A percentile compares a stretch with the other conserved stretches of the same genome.
Conservation (phyloP, 768 basidiomycete species). For the Leccinum barrowsii region DNA sequence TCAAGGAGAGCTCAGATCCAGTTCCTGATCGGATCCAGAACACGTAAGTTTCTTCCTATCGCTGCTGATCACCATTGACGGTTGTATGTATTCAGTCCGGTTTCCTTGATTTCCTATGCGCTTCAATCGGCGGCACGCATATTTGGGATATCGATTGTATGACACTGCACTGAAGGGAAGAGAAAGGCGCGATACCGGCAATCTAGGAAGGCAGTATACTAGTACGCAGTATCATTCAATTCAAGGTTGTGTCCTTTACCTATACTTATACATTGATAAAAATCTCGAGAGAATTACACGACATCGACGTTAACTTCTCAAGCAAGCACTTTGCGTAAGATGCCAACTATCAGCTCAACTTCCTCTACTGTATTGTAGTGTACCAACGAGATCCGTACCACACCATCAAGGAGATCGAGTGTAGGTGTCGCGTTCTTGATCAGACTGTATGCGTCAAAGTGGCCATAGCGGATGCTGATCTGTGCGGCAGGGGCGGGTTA, state of each 20-base stretch:
- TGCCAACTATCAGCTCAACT: constrained; percentile 54
- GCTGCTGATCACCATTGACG: no score
- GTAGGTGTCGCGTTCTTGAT: constrained; percentile 51
- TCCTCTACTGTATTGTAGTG: constrained; percentile 79
- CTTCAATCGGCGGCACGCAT: no score
- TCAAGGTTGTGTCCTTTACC: no score
- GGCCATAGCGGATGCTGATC: constrained; percentile 77
- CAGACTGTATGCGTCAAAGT: constrained; percentile 73
- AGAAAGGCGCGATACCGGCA: no score
- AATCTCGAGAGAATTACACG: neutral
- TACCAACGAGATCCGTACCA: constrained; percentile 72
- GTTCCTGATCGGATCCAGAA: constrained; percentile 38
- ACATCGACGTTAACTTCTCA: neutral
- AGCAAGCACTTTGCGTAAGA: constrained; percentile 50
- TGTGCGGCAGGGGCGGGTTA: constrained; percentile 23
- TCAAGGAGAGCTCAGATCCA: constrained; percentile 40
- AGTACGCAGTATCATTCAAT: no score
- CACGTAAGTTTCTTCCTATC: constrained; percentile 27
- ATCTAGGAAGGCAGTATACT: no score
- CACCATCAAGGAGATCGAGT: constrained; percentile 58
- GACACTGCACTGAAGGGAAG: no score
- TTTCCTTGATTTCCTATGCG: no score
- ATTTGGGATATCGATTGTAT: no score
- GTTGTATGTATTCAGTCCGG: no score
- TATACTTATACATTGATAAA: no score